These are phyloP conservation scores for Lablab purpureus DNA, from an alignment of 306 rosid genomes.

Conservation along the genomic window DNA sequence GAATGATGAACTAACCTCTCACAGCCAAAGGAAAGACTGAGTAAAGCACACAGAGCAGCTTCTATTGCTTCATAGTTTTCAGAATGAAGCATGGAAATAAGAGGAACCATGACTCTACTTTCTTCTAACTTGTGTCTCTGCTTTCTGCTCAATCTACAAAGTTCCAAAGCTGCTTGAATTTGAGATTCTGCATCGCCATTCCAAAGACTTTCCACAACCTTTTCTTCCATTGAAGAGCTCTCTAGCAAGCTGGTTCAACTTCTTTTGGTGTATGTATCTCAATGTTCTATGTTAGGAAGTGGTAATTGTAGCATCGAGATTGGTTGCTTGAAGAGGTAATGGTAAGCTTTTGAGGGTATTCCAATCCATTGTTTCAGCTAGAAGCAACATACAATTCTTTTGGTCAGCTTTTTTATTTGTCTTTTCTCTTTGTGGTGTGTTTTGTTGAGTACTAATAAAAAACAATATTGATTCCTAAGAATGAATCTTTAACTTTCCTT, in stretches of 20 bases:
- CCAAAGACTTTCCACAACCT: constrained; percentile 59
- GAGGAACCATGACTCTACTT: constrained; percentile 64
- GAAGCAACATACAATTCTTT: constrained; percentile 81
- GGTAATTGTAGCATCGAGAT: constrained; percentile 53
- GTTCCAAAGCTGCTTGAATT: constrained; percentile 65
- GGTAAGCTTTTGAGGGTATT: constrained; percentile 62
- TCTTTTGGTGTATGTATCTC: constrained; percentile 1
- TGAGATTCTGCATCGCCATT: constrained; percentile 61
- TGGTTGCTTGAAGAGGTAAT: constrained; percentile 78
- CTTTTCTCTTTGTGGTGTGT: constrained; percentile 35
- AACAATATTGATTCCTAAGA: constrained; percentile 53
- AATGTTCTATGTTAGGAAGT: constrained; percentile 41
- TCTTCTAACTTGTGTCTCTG: constrained; percentile 70
- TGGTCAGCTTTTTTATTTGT: constrained; percentile 47
- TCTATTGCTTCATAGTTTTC: constrained; percentile 63
- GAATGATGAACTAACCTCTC: constrained; percentile 70
- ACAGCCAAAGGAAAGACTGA: constrained; percentile 79
- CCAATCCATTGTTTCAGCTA: constrained; percentile 84
- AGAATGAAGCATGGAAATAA: constrained; percentile 78
- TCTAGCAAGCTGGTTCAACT: neutral
- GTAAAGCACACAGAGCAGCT: constrained; percentile 79
- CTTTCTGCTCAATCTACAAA: constrained; percentile 61
- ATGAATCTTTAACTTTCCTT: constrained; percentile 70
- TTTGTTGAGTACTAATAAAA: constrained; percentile 39
- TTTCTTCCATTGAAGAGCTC: constrained; percentile 66